A percentile compares a stretch with the other conserved stretches of the same genome.
These are phyloP conservation scores for Ramularia collo-cygni DNA, from an alignment of 2,329 filamentous ascomycete genomes.

Conservation along the genomic window DNA sequence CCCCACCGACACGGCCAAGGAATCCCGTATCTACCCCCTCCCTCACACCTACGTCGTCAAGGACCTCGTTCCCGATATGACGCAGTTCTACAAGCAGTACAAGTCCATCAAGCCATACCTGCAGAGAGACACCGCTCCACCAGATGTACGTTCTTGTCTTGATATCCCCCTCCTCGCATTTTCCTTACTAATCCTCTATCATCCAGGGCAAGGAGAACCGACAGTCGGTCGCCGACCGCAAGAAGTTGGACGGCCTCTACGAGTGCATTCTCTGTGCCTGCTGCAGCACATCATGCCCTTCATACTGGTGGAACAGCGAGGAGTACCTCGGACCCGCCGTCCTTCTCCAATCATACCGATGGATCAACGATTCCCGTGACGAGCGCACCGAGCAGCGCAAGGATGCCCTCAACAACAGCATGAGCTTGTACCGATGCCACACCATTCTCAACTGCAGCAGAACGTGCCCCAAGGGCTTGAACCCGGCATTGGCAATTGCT, in stretches of 20 bases:
- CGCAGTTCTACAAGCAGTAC: slow-evolving; percentile 99
- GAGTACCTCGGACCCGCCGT: slow-evolving; percentile 97
- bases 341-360: slow-evolving; percentile 94
- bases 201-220: slow-evolving; percentile 86
- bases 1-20: slow-evolving; percentile 69
- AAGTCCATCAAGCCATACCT: slow-evolving; percentile 99
- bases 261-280: slow-evolving; percentile 99
- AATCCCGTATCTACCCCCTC: slow-evolving; percentile 93
- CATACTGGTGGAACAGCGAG: slow-evolving; percentile 99
- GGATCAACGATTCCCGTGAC: slow-evolving; percentile 92
- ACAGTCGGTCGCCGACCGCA: slow-evolving; percentile 84
- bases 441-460: slow-evolving; percentile 98
- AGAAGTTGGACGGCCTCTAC: slow-evolving; percentile 95
- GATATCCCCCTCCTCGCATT: not conserved
- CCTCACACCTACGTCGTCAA: slow-evolving; percentile 99
- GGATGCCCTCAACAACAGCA: slow-evolving; percentile 90
- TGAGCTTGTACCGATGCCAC: slow-evolving; percentile 98
- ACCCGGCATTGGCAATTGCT: slow-evolving; percentile 89
- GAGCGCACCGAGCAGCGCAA: slow-evolving; percentile 83
- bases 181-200: slow-evolving; percentile 16
- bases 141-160: slow-evolving; percentile 58
- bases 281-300: slow-evolving; percentile 98
- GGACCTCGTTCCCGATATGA: slow-evolving; percentile 95
- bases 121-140: slow-evolving; percentile 76
- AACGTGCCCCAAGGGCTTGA: slow-evolving; percentile 96